Evolutionary conservation across 148 eudicot species (phyloP).

Genomic region (Simmondsia chinensis): DNA sequence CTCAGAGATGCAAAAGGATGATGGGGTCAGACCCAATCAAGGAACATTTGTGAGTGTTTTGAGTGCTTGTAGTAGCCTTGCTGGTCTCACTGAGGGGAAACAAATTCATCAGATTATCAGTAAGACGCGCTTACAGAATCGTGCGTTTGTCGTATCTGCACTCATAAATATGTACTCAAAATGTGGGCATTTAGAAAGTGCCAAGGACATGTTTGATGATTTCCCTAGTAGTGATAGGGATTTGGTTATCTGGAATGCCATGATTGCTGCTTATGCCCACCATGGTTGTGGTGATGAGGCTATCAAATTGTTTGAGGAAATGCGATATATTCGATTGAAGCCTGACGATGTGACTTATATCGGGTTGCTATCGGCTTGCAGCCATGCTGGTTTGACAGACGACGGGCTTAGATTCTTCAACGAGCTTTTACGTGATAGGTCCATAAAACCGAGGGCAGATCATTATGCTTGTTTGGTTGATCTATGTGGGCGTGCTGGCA

Average conservation of each 20-base stretch:
- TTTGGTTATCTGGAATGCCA: slow-evolving; percentile 27
- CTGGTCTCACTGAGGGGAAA: slow-evolving; percentile 21
- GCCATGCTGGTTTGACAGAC: slow-evolving; percentile 28
- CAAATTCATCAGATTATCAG: slow-evolving; percentile 30
- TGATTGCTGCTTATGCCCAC: slow-evolving; percentile 32
- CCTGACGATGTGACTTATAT: slow-evolving; percentile 30
- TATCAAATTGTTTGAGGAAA: slow-evolving; percentile 19
- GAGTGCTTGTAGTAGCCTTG: slow-evolving; percentile 28
- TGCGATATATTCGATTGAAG: slow-evolving; percentile 12
- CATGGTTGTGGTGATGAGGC: slow-evolving; percentile 25
- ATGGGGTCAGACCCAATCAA: slow-evolving; percentile 18
- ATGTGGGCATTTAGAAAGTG: slow-evolving; percentile 21
- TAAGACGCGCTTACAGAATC: slow-evolving; percentile 21
- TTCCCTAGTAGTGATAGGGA: slow-evolving; percentile 11
- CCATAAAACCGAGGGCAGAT: slow-evolving; percentile 18
- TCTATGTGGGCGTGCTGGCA: slow-evolving; percentile 33
- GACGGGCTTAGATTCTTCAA: slow-evolving; percentile 24
- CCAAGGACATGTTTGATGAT: slow-evolving; percentile 19
- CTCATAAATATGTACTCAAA: slow-evolving; percentile 28
- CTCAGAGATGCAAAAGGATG: slow-evolving; percentile 10
- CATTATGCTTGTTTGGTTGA: slow-evolving; percentile 26
- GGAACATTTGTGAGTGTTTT: slow-evolving; percentile 26
- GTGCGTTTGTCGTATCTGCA: slow-evolving; percentile 17
- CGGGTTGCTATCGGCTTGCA: slow-evolving; percentile 30
- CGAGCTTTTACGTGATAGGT: slow-evolving; percentile 11